Conservation (phyloP, 805 yeast genomes). For the Millerago galiae region DNA sequence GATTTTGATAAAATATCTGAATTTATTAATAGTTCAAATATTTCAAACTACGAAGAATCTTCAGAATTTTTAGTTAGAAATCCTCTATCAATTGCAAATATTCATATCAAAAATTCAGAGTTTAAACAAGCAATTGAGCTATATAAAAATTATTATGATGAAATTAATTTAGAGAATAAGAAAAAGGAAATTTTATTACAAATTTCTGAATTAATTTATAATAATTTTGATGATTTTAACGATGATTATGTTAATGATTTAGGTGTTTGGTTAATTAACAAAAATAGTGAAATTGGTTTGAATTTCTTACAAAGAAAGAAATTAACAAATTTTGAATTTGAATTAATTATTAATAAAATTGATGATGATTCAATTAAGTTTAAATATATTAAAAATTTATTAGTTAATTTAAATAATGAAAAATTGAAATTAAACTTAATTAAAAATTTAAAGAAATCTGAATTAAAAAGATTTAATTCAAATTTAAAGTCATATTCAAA, state of each 20-base stretch:
- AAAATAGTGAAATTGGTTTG: constrained; percentile 5
- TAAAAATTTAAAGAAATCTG: constrained; percentile 7
- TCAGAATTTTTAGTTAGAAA: constrained; percentile 1
- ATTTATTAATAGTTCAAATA: constrained; percentile 4
- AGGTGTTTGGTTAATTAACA: constrained; percentile 7
- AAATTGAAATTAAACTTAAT: constrained; percentile 4
- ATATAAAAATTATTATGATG: constrained; percentile 1
- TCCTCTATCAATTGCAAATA: constrained; percentile 6
- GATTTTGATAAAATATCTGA: constrained; percentile 1
- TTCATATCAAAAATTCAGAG: constrained; percentile 6
- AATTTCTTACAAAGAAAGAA: constrained; percentile 6
- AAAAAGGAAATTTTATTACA: constrained; percentile 1
- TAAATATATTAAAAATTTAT: constrained; percentile 5
- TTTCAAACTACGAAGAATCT: constrained; percentile 7
- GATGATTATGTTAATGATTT: constrained; percentile 4
- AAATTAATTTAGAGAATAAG: neutral
- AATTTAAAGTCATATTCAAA: constrained; percentile 1
- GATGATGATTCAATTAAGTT: constrained; percentile 7
- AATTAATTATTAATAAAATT: constrained; percentile 5
- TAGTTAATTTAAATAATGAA: constrained; percentile 6
- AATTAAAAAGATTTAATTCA: constrained; percentile 2
- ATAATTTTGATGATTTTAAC: neutral
- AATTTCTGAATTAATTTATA: constrained; percentile 4
- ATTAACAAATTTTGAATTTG: constrained; percentile 3
- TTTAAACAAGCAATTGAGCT: constrained; percentile 4